Evolutionary conservation across 2,329 filamentous ascomycete genomes (phyloP).

Genomic region (Torrubiella hemipterigena): DNA sequence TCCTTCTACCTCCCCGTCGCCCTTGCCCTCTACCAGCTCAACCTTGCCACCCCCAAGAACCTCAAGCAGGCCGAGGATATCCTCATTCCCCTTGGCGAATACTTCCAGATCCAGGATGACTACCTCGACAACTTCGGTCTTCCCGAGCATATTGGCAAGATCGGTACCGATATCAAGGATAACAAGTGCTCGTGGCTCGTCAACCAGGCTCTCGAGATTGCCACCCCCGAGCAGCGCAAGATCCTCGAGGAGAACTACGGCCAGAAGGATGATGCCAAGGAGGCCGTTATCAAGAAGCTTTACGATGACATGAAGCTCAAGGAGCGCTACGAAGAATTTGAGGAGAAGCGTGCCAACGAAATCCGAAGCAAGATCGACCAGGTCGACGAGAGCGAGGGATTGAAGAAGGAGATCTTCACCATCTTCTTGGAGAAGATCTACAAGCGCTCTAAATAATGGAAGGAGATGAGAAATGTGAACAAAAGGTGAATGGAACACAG

Average conservation of each 20-base stretch:
- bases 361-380: slow-evolving; percentile 62
- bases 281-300: slow-evolving; percentile 78
- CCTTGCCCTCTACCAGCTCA: slow-evolving; percentile 74
- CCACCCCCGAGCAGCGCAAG: slow-evolving; percentile 73
- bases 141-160: slow-evolving; percentile 90
- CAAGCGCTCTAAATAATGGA: slow-evolving; percentile 78
- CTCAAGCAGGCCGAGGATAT: slow-evolving; percentile 83
- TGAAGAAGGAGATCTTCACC: slow-evolving; percentile 86
- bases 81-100: slow-evolving; percentile 92
- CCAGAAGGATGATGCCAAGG: slow-evolving; percentile 72
- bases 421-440: slow-evolving; percentile 93
- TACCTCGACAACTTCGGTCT: slow-evolving; percentile 97
- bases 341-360: slow-evolving; percentile 75
- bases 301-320: slow-evolving; percentile 80
- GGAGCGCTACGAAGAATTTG: slow-evolving; percentile 74
- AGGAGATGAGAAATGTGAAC: too few relatives aligned
- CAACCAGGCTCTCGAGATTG: slow-evolving; percentile 79
- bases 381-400: slow-evolving; percentile 74
- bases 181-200: slow-evolving; percentile 99
- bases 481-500: too few relatives aligned
- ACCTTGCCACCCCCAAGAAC: slow-evolving; percentile 77
- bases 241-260: slow-evolving; percentile 90
- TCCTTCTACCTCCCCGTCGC: slow-evolving; percentile 97
- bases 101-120: slow-evolving; percentile 98
- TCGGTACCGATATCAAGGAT: slow-evolving; percentile 96